Percentiles rank a stretch among this genome's conserved stretches.
phyloP scores from a whole-genome alignment of 164 flowering plant genomes.

The Vitis amurensis region DNA sequence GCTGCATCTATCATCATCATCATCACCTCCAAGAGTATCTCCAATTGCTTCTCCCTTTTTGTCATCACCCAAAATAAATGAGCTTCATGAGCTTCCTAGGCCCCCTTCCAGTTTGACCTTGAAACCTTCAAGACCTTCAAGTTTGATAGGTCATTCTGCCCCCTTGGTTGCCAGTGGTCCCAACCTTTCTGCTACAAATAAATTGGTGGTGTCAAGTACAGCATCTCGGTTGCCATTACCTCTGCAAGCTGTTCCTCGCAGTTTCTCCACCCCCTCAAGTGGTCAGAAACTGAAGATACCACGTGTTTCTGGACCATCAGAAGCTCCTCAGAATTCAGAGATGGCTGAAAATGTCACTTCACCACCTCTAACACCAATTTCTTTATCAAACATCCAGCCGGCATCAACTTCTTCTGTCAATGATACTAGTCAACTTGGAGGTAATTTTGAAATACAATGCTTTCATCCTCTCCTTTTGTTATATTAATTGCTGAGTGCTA shows the following conservation, averaged over 20 bases:
- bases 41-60: slow-evolving; percentile 54
- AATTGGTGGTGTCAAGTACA: slow-evolving; percentile 20
- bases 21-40: slow-evolving; percentile 60
- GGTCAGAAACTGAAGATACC: slow-evolving; percentile 22
- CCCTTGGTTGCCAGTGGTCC: slow-evolving; percentile 58
- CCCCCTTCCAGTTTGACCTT: slow-evolving; percentile 52
- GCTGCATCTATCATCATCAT: slow-evolving; percentile 31
- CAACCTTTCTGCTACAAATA: slow-evolving; percentile 30
- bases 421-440: slow-evolving; percentile 11
- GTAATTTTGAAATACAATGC: slow-evolving; percentile 18
- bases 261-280: slow-evolving; percentile 54
- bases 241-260: slow-evolving; percentile 44
- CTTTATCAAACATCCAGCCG: slow-evolving; percentile 21
- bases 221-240: slow-evolving; percentile 78
- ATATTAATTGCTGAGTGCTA: neutral
- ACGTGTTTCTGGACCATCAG: slow-evolving; percentile 23
- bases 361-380: slow-evolving; percentile 44
- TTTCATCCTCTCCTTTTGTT: neutral
- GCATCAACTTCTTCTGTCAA: slow-evolving; percentile 15
- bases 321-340: slow-evolving; percentile 12
- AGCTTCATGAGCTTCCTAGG: slow-evolving; percentile 95
- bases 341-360: slow-evolving; percentile 30
- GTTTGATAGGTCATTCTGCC: slow-evolving; percentile 59
- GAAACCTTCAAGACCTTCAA: slow-evolving; percentile 28
- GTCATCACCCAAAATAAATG: slow-evolving; percentile 84